Base-by-base conservation (phyloP, 164 flowering plant genomes). In the Platanus orientalis region DNA sequence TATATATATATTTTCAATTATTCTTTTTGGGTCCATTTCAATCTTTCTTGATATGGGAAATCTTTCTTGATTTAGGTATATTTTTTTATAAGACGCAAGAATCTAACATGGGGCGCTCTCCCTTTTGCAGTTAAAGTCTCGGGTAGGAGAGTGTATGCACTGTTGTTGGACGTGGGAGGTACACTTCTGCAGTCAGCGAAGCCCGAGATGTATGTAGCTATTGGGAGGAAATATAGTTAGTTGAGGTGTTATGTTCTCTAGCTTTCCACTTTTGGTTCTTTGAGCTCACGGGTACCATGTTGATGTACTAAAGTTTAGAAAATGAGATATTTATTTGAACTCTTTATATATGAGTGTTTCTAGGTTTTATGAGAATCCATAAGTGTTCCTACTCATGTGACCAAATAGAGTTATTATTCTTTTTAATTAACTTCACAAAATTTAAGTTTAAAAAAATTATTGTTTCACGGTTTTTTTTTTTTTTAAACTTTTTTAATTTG, bases 81-180 rank as follows among this genome's bases (percentile, higher is more conserved):
- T n/a, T n/a, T n/a, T n/a, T n/a, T n/a, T n/a, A n/a, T 9, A 36
- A 20, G 26, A 56, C n/a, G n/a, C n/a, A n/a, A n/a, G n/a, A n/a
- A n/a, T n/a, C 62, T 58, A 24, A 63, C 36, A 12, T 63, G 29
- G 4, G 30, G 62, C 34, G 9, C 47, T 26, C n/a, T 34, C 7
- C 13, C n/a, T 12, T n/a, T 49, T 14, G 39, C 68, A 80, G 45
- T 23, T 72, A 69, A 53, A 71, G 50, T n/a, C 36, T 64, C 55
- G 12, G 57, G 57, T 19, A 70, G 62, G 53, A 85, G 65, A 76
- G 78, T 82, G 4, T 90, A 84, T 71, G 98, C 79, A 17, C 67
- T 93, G 75, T 58, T 93, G 69, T 57, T 93, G 74, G 98, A 93
- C 74, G 98, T 97, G 20, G 98, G 94, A 9, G 97, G 97, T 7